Evolutionary conservation across 2,329 filamentous ascomycete species (phyloP), one percentile per base, ranked within the genome.

Genomic region (Penicillium thymicola): DNA sequence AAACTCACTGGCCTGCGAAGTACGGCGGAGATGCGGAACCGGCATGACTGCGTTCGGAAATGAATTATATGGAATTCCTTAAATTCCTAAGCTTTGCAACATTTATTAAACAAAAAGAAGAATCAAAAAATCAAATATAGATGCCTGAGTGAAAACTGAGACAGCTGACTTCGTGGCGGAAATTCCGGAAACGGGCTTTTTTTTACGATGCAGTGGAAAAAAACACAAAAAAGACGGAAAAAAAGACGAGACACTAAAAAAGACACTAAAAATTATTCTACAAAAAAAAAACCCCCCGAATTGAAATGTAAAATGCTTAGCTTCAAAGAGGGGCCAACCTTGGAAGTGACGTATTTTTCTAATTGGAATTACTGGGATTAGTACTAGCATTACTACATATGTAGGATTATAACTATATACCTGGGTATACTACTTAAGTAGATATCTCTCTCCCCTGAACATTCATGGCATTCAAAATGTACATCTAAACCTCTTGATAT

Each of bases 1-100:
- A 44, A 49, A 69, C 73, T 71, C 60, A 76, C 74, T 75, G 54
- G 67, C 63, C 55, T 70, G 67, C 53, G 73, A 75, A 57, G 72
- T 64, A 43, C 70, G 73, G 61, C 69, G 72, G 65, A 73, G 70
- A 62, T 71, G 69, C 61, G 69, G 65, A 53, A 73, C 66, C 54
- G 70, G 67, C 73, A 75, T 75, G 55, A 54, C 58, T 69, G 59
- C 58, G 58, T 63, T 58, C 61, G 61, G 63, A 60, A 62, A 40
- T 55, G 53, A 34, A 37, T 51, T 54, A 55, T 38, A 46, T n/a
- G 41, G 25, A 23, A 28, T 43, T 42, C 9, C 10, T 42, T 42
- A 21, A 40, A 18, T 21, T 41, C 42, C 30, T 36, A 48, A 40
- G 25, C 28, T 1, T 1, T 9, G 5, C n/a, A n/a, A 6, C 45